Evolutionary conservation across 352 stramenopile genomes (phyloP).

Genomic region (Globisporangium cystogenes): DNA sequence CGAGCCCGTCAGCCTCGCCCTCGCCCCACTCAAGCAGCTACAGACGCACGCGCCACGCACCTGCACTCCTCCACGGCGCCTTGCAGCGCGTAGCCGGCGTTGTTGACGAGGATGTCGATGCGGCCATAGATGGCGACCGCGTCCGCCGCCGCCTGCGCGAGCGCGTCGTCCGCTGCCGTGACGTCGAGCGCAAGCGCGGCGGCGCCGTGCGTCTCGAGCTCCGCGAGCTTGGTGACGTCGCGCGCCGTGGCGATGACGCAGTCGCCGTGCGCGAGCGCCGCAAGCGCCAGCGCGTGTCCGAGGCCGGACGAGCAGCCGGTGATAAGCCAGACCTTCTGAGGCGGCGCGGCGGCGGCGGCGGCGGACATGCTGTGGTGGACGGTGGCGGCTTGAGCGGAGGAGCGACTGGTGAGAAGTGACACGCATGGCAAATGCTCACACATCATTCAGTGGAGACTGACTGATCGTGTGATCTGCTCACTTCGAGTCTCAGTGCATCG

Average conservation of each 20-base stretch:
- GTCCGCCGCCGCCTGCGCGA: slow-evolving; percentile 22
- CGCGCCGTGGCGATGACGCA: slow-evolving; percentile 44
- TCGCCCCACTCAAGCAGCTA: too few species aligned
- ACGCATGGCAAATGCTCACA: neutral
- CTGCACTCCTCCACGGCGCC: slow-evolving; percentile 42
- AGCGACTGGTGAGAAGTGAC: neutral
- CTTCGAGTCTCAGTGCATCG: neutral
- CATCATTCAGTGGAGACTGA: too few species aligned
- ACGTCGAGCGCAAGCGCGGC: slow-evolving; percentile 29
- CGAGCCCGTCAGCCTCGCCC: too few species aligned
- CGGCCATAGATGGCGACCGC: slow-evolving; percentile 30
- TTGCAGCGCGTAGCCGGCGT: slow-evolving; percentile 35
- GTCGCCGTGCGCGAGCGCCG: slow-evolving; percentile 33
- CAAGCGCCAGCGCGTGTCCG: slow-evolving; percentile 36
- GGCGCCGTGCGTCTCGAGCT: slow-evolving; percentile 26
- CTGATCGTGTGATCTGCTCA: too few species aligned
- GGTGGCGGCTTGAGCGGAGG: neutral
- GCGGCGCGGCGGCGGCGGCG: slow-evolving; percentile 1
- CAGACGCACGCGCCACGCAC: neutral
- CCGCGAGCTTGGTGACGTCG: slow-evolving; percentile 24
- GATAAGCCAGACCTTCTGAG: slow-evolving; percentile 50
- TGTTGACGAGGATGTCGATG: slow-evolving; percentile 53
- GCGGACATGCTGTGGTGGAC: neutral
- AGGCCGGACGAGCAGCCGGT: slow-evolving; percentile 46
- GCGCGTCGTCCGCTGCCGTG: slow-evolving; percentile 25